A percentile compares a stretch with the other conserved stretches of the same genome.
Conservation (phyloP, 2,329 filamentous ascomycete species). For the Aspergillus ochraceus region DNA sequence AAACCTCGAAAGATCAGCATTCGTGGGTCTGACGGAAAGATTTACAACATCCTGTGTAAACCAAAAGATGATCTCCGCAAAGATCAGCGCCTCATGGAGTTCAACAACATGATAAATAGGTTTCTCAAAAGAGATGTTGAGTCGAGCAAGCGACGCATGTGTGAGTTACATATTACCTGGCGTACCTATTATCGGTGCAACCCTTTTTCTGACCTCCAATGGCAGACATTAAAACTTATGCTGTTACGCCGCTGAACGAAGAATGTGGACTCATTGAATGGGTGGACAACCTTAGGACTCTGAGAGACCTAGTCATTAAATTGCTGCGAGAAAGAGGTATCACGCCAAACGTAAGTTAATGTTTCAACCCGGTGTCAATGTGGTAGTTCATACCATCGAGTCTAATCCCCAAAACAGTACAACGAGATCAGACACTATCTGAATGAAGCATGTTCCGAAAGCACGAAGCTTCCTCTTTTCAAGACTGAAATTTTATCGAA, state of each 20-base stretch:
- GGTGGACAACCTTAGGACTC: slow-evolving; percentile 92
- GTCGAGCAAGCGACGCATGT: slow-evolving; percentile 83
- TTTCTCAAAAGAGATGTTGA: slow-evolving; percentile 89
- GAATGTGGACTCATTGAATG: slow-evolving; percentile 98
- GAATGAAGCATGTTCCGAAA: slow-evolving; percentile 64
- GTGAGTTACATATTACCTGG: slow-evolving; percentile 29
- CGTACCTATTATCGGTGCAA: neutral
- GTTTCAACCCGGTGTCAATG: neutral
- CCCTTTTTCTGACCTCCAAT: slow-evolving; percentile 11
- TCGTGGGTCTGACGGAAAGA: slow-evolving; percentile 81
- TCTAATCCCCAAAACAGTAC: slow-evolving; percentile 56
- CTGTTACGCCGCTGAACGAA: slow-evolving; percentile 93
- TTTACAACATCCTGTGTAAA: slow-evolving; percentile 91
- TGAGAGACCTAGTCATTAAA: slow-evolving; percentile 83
- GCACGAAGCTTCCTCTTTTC: slow-evolving; percentile 68
- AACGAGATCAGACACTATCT: slow-evolving; percentile 60
- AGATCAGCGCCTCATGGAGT: slow-evolving; percentile 98
- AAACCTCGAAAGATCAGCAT: slow-evolving; percentile 88
- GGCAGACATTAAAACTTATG: slow-evolving; percentile 85
- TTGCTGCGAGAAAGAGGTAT: slow-evolving; percentile 77
- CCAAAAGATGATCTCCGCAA: slow-evolving; percentile 97
- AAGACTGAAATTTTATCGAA: slow-evolving; percentile 59
- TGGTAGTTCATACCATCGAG: slow-evolving; percentile 1
- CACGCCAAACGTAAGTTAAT: slow-evolving; percentile 43
- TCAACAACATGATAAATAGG: slow-evolving; percentile 97